phyloP scores from a whole-genome alignment of 75 land plant genomes.

The Cupressus sempervirens region DNA sequence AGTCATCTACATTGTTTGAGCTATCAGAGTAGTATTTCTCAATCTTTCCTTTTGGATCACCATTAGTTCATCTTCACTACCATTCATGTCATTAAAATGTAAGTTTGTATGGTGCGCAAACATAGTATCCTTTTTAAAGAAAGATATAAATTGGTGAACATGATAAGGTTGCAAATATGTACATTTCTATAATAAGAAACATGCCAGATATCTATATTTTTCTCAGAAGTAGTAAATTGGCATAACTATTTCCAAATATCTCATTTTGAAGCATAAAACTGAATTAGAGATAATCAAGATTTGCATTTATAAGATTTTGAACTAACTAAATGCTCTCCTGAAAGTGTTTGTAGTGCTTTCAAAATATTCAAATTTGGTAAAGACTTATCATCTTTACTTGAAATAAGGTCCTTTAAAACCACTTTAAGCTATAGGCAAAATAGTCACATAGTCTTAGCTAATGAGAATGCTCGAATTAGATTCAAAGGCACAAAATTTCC shows the following conservation, averaged over 20 bases:
- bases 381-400: constrained; percentile 20
- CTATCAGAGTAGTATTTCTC: constrained; percentile 5
- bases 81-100: neutral
- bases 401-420: constrained; percentile 17
- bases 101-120: neutral
- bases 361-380: constrained; percentile 14
- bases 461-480: neutral
- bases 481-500: neutral
- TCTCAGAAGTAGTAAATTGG: neutral
- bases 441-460: neutral
- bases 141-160: neutral
- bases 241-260: neutral
- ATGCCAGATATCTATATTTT: neutral
- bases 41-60: neutral
- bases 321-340: constrained; percentile 26
- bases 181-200: neutral
- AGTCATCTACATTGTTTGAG: constrained; percentile 3
- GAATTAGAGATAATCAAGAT: neutral
- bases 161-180: neutral
- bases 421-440: constrained; percentile 29
- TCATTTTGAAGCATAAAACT: neutral
- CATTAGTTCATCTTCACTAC: neutral
- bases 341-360: constrained; percentile 10
- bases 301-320: constrained; percentile 1
- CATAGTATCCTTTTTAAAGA: neutral